Conservation (phyloP, 164 flowering plant species). For the Kalanchoe fedtschenkoi region DNA sequence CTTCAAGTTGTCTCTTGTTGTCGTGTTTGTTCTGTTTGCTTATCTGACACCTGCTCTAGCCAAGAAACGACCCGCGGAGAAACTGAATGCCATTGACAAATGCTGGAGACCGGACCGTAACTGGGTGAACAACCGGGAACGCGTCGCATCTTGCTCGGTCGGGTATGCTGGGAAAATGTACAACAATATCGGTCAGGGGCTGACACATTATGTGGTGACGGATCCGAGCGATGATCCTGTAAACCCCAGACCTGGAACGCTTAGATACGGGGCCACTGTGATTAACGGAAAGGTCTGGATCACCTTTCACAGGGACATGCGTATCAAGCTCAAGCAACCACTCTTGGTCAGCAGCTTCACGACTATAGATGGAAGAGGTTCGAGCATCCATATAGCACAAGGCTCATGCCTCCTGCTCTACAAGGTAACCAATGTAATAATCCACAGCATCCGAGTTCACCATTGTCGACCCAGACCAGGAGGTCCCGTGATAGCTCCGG, state of each 20-base stretch:
- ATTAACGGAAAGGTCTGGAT: slow-evolving; percentile 40
- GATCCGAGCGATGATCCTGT: slow-evolving; percentile 29
- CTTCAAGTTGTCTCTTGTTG: not conserved
- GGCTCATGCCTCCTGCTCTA: slow-evolving; percentile 46
- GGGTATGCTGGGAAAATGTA: slow-evolving; percentile 38
- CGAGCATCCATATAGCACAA: slow-evolving; percentile 34
- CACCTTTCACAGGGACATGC: slow-evolving; percentile 35
- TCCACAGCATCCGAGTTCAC: slow-evolving; percentile 62
- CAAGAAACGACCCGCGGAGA: slow-evolving; percentile 2
- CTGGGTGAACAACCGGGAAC: not conserved
- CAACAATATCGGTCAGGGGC: slow-evolving; percentile 36
- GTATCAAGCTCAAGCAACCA: slow-evolving; percentile 30
- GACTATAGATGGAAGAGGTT: slow-evolving; percentile 54
- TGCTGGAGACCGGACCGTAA: not conserved
- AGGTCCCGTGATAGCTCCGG: slow-evolving; percentile 31
- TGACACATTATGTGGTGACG: slow-evolving; percentile 35
- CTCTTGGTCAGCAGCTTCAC: slow-evolving; percentile 45
- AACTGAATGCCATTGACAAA: slow-evolving; percentile 3
- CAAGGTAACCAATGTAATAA: slow-evolving; percentile 41
- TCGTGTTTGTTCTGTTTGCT: not conserved
- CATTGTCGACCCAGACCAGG: slow-evolving; percentile 34
- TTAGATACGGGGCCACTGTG: slow-evolving; percentile 43
- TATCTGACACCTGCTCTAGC: not conserved
- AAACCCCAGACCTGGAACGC: slow-evolving; percentile 41
- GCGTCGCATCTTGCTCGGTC: slow-evolving; percentile 31